phyloP scores from a whole-genome alignment of 495 filamentous ascomycete genomes.

The Penicillium paxilli region DNA sequence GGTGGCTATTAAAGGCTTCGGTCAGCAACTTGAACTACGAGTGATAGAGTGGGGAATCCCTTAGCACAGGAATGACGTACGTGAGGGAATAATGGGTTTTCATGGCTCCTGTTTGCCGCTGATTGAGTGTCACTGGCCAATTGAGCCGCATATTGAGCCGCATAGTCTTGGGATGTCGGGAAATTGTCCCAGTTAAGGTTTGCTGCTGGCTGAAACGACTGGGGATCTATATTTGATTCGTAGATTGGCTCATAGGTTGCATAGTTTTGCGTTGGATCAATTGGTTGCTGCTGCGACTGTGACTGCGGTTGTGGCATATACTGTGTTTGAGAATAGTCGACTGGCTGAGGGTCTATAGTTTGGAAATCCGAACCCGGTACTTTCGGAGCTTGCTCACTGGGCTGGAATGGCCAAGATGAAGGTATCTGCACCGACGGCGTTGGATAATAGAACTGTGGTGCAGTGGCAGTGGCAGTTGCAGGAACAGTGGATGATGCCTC shows the following conservation, averaged over 20 bases:
- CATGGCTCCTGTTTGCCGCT: not conserved
- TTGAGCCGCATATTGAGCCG: not conserved
- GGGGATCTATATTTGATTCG: not conserved
- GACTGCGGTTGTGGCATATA: slow-evolving; percentile 4
- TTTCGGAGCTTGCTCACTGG: not conserved
- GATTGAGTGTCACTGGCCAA: not conserved
- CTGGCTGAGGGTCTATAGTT: no score
- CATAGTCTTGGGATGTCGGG: not conserved
- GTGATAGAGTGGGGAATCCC: no score
- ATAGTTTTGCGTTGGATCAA: not conserved
- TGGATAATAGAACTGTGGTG: slow-evolving; percentile 22
- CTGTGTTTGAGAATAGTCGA: slow-evolving; percentile 13
- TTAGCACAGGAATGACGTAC: no score
- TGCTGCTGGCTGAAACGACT: slow-evolving; percentile 4
- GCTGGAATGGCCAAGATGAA: slow-evolving; percentile 10
- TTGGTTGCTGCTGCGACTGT: not conserved
- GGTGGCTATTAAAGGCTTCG: not conserved
- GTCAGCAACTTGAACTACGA: no score
- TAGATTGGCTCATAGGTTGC: not conserved
- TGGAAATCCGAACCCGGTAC: not conserved
- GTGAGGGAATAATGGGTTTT: slow-evolving; percentile 3
- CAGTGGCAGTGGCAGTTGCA: no score
- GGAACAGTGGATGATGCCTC: not conserved
- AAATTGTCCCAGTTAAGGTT: slow-evolving; percentile 14
- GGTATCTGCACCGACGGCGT: slow-evolving; percentile 8